Percentiles rank a stretch among this genome's conserved stretches.
Evolutionary conservation across 331 rosid species (phyloP).

Genomic region (Malus hybrid): DNA sequence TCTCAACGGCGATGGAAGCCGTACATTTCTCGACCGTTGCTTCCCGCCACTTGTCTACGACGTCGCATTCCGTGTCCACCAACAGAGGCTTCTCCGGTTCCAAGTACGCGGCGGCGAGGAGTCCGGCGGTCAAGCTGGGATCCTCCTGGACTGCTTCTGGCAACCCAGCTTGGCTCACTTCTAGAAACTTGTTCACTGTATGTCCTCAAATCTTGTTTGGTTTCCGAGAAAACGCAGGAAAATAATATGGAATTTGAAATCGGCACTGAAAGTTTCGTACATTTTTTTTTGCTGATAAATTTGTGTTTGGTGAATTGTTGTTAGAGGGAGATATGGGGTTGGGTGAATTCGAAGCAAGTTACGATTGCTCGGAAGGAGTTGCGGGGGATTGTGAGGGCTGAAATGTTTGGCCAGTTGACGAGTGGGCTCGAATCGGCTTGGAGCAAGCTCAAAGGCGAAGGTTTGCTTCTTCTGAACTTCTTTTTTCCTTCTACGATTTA

Average conservation of each 20-base stretch:
- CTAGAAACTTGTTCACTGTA: constrained; percentile 67
- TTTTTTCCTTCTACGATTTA: not conserved
- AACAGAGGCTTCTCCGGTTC: constrained; percentile 18
- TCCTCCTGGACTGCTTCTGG: constrained; percentile 39
- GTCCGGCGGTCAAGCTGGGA: constrained; percentile 21
- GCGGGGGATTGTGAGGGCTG: constrained; percentile 71
- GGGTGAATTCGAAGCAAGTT: constrained; percentile 58
- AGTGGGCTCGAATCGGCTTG: constrained; percentile 92
- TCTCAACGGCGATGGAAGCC: constrained; percentile 52
- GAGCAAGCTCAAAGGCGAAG: constrained; percentile 98
- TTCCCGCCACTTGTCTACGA: constrained; percentile 59
- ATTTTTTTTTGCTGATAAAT: not conserved
- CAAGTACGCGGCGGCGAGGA: constrained; percentile 16
- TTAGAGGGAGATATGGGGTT: constrained; percentile 83
- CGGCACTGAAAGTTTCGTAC: not conserved
- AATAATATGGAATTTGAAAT: not conserved
- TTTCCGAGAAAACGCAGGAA: not conserved
- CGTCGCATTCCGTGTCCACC: constrained; percentile 32
- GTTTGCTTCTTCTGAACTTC: constrained; percentile 18
- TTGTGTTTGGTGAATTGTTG: not conserved
- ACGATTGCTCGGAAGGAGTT: constrained; percentile 18
- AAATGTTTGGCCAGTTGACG: constrained; percentile 93
- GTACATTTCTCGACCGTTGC: constrained; percentile 49
- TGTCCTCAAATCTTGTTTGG: constrained; percentile 6
- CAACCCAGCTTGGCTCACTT: constrained; percentile 40